Percentiles rank a stretch among this genome's conserved stretches.
Evolutionary conservation across 331 rosid species (phyloP).

Genomic region (Malus hybrid): DNA sequence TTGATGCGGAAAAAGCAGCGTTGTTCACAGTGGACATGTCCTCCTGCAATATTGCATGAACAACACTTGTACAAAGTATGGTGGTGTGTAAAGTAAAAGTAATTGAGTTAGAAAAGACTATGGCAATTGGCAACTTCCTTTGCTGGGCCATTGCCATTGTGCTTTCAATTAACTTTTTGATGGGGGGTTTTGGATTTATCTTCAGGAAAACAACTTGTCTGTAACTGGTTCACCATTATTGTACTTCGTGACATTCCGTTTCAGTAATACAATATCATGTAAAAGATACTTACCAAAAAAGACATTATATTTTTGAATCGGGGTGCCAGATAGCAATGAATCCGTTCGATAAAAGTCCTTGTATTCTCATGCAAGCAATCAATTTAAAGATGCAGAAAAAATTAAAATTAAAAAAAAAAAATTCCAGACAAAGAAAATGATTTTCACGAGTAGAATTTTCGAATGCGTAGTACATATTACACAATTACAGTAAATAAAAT

Average conservation of each 20-base stretch:
- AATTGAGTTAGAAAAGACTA: neutral
- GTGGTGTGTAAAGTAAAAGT: neutral
- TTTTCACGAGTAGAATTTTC: no score
- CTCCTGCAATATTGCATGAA: neutral
- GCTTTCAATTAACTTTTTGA: neutral
- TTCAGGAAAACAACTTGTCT: neutral
- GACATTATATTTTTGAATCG: no score
- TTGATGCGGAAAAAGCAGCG: neutral
- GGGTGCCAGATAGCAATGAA: fast-evolving
- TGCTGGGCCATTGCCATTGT: neutral
- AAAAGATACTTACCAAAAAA: no score
- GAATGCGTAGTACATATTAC: no score
- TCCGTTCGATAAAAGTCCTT: no score
- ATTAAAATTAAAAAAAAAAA: no score
- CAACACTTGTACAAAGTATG: neutral
- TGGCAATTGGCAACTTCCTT: neutral
- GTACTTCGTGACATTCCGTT: fast-evolving
- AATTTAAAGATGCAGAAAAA: no score
- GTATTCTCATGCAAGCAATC: no score
- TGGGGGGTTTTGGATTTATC: neutral
- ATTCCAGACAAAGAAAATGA: no score
- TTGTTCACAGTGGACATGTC: neutral
- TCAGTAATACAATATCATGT: no score
- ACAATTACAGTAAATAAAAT: no score
- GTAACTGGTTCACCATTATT: no score